These are phyloP conservation scores for Coemansia sp. DNA, from an alignment of 192 early-diverging fungal species.

Conservation along the genomic window DNA sequence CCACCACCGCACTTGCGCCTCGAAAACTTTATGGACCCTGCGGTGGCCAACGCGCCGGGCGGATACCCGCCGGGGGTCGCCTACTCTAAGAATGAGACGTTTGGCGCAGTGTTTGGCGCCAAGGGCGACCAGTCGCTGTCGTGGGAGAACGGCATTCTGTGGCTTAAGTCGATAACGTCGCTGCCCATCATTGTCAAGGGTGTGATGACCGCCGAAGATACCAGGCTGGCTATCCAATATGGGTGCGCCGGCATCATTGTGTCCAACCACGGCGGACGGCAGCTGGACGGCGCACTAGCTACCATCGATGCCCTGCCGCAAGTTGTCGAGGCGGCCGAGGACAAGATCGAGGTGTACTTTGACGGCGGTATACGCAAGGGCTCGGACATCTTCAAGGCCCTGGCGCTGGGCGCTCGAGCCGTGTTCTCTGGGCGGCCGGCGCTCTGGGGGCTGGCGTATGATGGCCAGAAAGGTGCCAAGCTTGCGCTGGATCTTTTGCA, in stretches of 20 bases:
- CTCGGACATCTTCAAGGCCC: constrained; percentile 93
- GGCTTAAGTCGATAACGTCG: constrained; percentile 82
- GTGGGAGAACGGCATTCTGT: constrained; percentile 84
- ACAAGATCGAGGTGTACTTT: constrained; percentile 82
- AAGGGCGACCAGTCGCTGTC: constrained; percentile 72
- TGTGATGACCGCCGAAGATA: constrained; percentile 88
- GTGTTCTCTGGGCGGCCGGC: constrained; percentile 63
- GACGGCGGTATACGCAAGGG: constrained; percentile 95
- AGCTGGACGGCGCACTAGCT: constrained; percentile 80
- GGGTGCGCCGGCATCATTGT: constrained; percentile 87
- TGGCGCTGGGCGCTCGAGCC: constrained; percentile 92
- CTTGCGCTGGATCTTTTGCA: constrained; percentile 73
- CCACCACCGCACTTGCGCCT: constrained; percentile 65
- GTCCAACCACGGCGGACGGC: constrained; percentile 97
- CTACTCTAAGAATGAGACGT: constrained; percentile 34
- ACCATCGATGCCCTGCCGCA: constrained; percentile 90
- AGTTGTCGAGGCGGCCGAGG: constrained; percentile 73
- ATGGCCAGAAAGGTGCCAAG: constrained; percentile 87
- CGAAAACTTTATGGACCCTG: constrained; percentile 63
- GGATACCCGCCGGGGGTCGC: constrained; percentile 13
- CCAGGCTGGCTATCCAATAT: constrained; percentile 74
- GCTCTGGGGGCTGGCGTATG: constrained; percentile 83
- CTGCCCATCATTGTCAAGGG: constrained; percentile 95
- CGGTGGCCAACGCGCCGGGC: constrained; percentile 13
- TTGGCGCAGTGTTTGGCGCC: constrained; percentile 51